Conservation (phyloP, 176 grass and related monocot genomes). For the Triticum timopheevii region DNA sequence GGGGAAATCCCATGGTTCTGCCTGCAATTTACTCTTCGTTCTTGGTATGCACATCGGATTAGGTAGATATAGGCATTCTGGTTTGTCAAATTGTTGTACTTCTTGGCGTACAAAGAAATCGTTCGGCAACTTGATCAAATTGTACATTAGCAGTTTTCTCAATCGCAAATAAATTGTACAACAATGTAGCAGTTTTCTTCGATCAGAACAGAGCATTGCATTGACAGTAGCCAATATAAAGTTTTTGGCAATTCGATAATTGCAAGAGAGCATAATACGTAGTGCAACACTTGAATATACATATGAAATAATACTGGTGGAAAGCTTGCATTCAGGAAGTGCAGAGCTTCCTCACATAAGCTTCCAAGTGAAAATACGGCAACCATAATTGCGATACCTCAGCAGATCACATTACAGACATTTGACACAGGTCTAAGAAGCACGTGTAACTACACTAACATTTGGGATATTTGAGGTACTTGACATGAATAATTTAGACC, state of each 20-base stretch:
- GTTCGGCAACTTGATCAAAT: neutral
- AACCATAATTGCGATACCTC: conserved; percentile 19
- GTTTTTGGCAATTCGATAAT: conserved; percentile 18
- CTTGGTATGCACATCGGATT: neutral
- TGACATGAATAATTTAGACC: conserved; percentile 19
- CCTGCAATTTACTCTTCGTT: neutral
- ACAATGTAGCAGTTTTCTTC: neutral
- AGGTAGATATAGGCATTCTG: neutral
- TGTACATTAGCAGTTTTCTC: neutral
- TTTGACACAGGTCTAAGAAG: conserved; percentile 17
- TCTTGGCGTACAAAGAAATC: neutral
- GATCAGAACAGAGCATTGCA: conserved; percentile 3
- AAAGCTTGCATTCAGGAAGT: neutral
- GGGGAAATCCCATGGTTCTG: neutral
- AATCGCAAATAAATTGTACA: neutral
- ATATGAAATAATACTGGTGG: conserved; percentile 1
- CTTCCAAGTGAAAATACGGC: conserved; percentile 11
- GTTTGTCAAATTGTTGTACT: neutral
- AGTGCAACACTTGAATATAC: neutral
- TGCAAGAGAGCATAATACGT: conserved; percentile 6
- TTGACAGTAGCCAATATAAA: conserved; percentile 26
- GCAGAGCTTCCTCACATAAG: neutral
- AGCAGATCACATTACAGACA: conserved; percentile 21
- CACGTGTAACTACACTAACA: conserved; percentile 35
- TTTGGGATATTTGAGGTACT: conserved; percentile 26